A percentile compares a stretch with the other conserved stretches of the same genome.
Conservation (phyloP, 2,329 filamentous ascomycete genomes). For the Daldinia sp. region DNA sequence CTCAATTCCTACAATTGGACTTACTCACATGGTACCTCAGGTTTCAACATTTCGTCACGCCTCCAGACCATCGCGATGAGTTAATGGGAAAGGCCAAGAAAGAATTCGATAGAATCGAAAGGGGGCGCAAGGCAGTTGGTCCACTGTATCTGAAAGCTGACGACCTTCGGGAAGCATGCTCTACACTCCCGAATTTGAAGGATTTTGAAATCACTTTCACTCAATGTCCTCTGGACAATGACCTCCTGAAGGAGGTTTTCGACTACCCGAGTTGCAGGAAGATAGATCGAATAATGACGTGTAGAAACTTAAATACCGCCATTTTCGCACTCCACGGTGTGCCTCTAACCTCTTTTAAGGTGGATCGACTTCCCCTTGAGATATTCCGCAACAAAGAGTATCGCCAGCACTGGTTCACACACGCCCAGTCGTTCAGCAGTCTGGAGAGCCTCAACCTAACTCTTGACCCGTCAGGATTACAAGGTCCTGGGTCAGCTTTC, state of each 20-base stretch:
- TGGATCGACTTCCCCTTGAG: slow-evolving; percentile 56
- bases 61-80: slow-evolving; percentile 49
- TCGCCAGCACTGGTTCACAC: slow-evolving; percentile 53
- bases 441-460: slow-evolving; percentile 52
- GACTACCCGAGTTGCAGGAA: slow-evolving; percentile 51
- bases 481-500: slow-evolving; percentile 50
- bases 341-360: slow-evolving; percentile 49
- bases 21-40: slow-evolving; percentile 34
- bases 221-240: slow-evolving; percentile 51
- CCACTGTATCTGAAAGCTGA: slow-evolving; percentile 49
- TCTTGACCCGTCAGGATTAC: slow-evolving; percentile 51
- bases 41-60: slow-evolving; percentile 50
- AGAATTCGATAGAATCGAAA: slow-evolving; percentile 50
- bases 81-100: slow-evolving; percentile 49
- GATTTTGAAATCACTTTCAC: slow-evolving; percentile 54
- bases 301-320: slow-evolving; percentile 52
- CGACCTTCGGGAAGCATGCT: slow-evolving; percentile 51
- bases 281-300: slow-evolving; percentile 50
- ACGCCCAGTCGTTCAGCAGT: slow-evolving; percentile 51
- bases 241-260: slow-evolving; percentile 50
- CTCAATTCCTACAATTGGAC: not conserved
- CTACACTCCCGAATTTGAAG: slow-evolving; percentile 51
- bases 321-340: slow-evolving; percentile 51
- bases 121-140: slow-evolving; percentile 46
- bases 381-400: slow-evolving; percentile 50